Conservation (phyloP, 768 basidiomycete genomes). For the Hygrophorus russula region DNA sequence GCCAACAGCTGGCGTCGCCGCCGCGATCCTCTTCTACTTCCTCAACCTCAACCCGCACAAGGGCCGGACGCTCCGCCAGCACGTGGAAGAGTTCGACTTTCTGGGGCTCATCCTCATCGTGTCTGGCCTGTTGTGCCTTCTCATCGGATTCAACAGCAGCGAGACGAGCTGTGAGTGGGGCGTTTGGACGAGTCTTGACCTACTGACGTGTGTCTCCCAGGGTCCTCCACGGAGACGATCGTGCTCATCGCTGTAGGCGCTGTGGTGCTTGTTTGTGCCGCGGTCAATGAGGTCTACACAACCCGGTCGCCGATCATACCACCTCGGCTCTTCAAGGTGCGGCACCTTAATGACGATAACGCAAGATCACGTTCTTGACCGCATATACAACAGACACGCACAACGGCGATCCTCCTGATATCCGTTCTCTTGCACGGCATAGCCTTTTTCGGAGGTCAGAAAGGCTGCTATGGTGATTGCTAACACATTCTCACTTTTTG, state of each 20-base stretch:
- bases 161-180: conserved; percentile 47
- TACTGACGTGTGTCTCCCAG: conserved; percentile 18
- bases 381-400: conserved; percentile 43
- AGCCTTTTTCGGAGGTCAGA: conserved; percentile 43
- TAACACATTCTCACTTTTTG: background rate
- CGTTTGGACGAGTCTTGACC: background rate
- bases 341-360: background rate
- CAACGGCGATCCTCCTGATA: conserved; percentile 50
- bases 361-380: background rate
- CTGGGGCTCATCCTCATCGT: conserved; percentile 54
- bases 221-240: conserved; percentile 52
- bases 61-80: conserved; percentile 42
- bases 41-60: conserved; percentile 72
- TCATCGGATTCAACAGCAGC: conserved; percentile 66
- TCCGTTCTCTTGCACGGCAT: conserved; percentile 52
- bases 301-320: conserved; percentile 61
- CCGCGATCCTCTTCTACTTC: conserved; percentile 53
- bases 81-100: conserved; percentile 63
- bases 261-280: conserved; percentile 36
- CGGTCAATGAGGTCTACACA: conserved; percentile 51
- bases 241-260: conserved; percentile 49
- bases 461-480: background rate
- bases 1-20: conserved; percentile 64
- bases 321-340: conserved; percentile 61
- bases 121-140: conserved; percentile 50